Base-by-base conservation (phyloP, 345 rosid genomes). In the Eucalyptus tenuipes region DNA sequence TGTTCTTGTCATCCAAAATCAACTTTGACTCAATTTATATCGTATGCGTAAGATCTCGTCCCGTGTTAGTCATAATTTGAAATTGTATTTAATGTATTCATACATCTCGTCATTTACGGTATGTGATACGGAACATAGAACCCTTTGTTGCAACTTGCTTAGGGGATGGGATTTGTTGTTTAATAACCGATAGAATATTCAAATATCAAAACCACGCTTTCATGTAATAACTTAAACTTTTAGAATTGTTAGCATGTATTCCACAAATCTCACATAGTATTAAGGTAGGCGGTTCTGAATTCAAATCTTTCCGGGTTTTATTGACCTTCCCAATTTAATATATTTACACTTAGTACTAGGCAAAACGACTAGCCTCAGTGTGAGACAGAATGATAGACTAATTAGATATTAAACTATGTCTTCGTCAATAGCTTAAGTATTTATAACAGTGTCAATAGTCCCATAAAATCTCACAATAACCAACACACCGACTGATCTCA, bases 251-350 rank as follows among this genome's bases (percentile, higher is more conserved):
- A 0, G 61, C 13, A 55, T 55, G 1, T 52, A 55, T 55, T 24
- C 0, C 27, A 55, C 0, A 55, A 55, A 55, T 55, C 29, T 22
- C 27, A 55, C 29, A 55, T 24, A 17, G 61, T 10, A 55, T 10
- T 55, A 55, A 24, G 13, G 6, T 55, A 24, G 3, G 29, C 3
- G 0, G 0, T 55, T 24, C 1, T 24, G 0, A 55, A 55, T 55
- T 55, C 13, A 55, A 55, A 55, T 55, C 2, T 55, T 55, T 55
- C 27, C 0, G 0, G 27, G 27, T 13, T 9, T 24, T 24, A 55
- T 55, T 20, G 11, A 13, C 1, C 29, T 9, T 22, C 12, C 12
- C 29, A 9, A 22, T 55, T 55, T 20, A 55, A 55, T 55, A 0
- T 9, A 24, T 55, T 55, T 4, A 22, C 12, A 24, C 27, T 55